Conservation (phyloP, 1,284 basidiomycete species). For the Gastroboletus turbinatus region DNA sequence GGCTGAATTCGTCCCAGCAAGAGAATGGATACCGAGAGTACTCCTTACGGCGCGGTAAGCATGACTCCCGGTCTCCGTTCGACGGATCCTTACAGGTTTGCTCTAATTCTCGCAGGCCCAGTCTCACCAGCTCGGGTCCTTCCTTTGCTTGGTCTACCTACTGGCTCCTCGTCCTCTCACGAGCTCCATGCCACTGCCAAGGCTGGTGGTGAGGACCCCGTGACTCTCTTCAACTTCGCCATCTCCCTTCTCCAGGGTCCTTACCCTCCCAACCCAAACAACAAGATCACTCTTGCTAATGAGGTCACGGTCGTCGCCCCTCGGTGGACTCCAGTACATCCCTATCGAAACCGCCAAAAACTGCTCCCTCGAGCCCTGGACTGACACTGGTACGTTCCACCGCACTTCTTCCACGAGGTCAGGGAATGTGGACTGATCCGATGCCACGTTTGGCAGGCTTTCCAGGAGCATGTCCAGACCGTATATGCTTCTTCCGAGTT, state of each 20-base stretch:
- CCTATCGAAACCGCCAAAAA: conserved; percentile 85
- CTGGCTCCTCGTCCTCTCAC: conserved; percentile 55
- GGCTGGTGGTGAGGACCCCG: conserved; percentile 79
- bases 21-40: conserved; percentile 49
- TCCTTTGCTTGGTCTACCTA: conserved; percentile 73
- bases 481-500: conserved; percentile 65
- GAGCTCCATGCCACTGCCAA: conserved; percentile 78
- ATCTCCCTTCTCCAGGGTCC: conserved; percentile 78
- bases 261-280: conserved; percentile 70
- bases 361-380: conserved; percentile 84
- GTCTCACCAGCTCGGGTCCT: conserved; percentile 67
- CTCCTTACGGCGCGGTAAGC: conserved; percentile 78
- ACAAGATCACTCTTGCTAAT: conserved; percentile 76
- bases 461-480: conserved; percentile 58
- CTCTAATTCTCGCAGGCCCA: conserved; percentile 49
- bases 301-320: conserved; percentile 72
- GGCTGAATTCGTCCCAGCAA: too few relatives aligned
- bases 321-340: conserved; percentile 85
- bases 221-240: conserved; percentile 82
- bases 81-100: too few relatives aligned
- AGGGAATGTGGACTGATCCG: conserved; percentile 16
- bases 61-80: neutral
- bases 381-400: conserved; percentile 57
- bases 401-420: neutral
- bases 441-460: conserved; percentile 42